phyloP scores from a whole-genome alignment of 2,329 filamentous ascomycete genomes.

The Emmonsiellopsis sp. region DNA sequence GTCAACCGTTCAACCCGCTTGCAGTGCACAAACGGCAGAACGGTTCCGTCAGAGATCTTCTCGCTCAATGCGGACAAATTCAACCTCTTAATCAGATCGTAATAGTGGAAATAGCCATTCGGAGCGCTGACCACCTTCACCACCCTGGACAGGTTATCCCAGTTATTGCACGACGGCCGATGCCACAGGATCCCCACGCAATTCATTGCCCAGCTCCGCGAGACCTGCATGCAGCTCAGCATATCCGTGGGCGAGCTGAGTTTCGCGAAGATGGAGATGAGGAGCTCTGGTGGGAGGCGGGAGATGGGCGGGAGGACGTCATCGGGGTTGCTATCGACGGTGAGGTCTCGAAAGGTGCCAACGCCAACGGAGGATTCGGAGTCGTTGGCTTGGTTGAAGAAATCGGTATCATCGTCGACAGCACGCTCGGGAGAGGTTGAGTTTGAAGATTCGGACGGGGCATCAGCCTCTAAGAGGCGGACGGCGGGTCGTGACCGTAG shows the following conservation, averaged over 20 bases:
- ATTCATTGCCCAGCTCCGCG: constrained; percentile 84
- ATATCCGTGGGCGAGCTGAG: constrained; percentile 68
- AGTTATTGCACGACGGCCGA: constrained; percentile 79
- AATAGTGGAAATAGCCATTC: constrained; percentile 78
- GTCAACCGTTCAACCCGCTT: constrained; percentile 88
- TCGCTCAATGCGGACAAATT: constrained; percentile 74
- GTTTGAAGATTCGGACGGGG: constrained; percentile 32
- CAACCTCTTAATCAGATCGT: constrained; percentile 80
- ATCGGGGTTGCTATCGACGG: constrained; percentile 44
- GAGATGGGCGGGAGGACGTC: constrained; percentile 53
- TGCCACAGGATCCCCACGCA: constrained; percentile 93
- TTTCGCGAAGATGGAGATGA: constrained; percentile 86
- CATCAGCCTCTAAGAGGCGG: constrained; percentile 32
- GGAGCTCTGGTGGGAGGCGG: constrained; percentile 82
- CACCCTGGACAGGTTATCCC: constrained; percentile 70
- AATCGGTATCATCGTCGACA: constrained; percentile 84
- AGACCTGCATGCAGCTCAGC: constrained; percentile 85
- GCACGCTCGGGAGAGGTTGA: constrained; percentile 29
- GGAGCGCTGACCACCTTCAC: constrained; percentile 64
- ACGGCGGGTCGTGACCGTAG: constrained; percentile 26
- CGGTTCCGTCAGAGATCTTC: constrained; percentile 78
- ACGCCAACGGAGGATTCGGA: constrained; percentile 85
- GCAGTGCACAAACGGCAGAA: constrained; percentile 71
- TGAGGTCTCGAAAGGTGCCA: constrained; percentile 66
- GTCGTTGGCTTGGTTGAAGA: constrained; percentile 76